Conservation (phyloP, 768 basidiomycete genomes). For the Kwoniella bestiolae region DNA sequence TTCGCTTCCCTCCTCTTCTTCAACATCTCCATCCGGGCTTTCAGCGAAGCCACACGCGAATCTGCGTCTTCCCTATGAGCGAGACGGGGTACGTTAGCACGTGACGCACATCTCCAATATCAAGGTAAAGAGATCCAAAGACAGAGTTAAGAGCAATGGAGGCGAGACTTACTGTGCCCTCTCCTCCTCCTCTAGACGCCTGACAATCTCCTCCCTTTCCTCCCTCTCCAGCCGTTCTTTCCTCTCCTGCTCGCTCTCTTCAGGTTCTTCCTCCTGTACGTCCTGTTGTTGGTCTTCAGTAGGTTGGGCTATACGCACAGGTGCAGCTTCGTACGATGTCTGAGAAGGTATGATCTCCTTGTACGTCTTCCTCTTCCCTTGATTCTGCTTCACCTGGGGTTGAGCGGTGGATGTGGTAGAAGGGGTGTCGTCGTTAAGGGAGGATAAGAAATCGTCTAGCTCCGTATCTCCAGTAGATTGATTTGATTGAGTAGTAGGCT, state of each 20-base stretch:
- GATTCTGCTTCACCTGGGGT: background rate
- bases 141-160: too few species aligned
- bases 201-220: slow-evolving; percentile 55
- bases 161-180: slow-evolving; percentile 52
- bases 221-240: slow-evolving; percentile 42
- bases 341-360: slow-evolving; percentile 43
- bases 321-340: slow-evolving; percentile 52
- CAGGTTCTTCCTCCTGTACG: slow-evolving; percentile 35
- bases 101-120: too few species aligned
- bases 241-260: slow-evolving; percentile 49
- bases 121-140: background rate
- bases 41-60: slow-evolving; percentile 39
- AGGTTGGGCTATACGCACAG: slow-evolving; percentile 21
- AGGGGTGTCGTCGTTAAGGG: slow-evolving; percentile 27
- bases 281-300: slow-evolving; percentile 39
- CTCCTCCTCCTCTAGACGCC: slow-evolving; percentile 52
- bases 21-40: slow-evolving; percentile 49
- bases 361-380: slow-evolving; percentile 31
- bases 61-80: slow-evolving; percentile 50
- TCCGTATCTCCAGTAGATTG: slow-evolving; percentile 49
- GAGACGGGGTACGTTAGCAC: background rate
- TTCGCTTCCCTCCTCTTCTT: slow-evolving; percentile 45
- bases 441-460: slow-evolving; percentile 48
- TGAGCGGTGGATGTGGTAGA: background rate
- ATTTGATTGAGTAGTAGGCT: background rate